These are phyloP conservation scores for Mycena galericulata DNA, from an alignment of 768 basidiomycete genomes.

Conservation along the genomic window DNA sequence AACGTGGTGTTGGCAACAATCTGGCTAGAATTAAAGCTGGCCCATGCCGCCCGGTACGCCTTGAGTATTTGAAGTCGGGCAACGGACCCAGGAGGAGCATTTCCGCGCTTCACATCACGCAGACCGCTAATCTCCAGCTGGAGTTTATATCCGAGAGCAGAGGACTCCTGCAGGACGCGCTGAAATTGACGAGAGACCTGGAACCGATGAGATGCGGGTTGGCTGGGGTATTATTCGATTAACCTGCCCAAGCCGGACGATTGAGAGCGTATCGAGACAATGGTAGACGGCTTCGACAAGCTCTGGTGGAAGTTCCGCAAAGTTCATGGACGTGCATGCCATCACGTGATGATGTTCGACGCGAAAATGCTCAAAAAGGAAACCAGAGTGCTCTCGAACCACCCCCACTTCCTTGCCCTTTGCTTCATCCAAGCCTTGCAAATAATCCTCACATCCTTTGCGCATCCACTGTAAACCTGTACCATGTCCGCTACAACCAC, in stretches of 20 bases:
- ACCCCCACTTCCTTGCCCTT: not conserved
- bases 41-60: slow-evolving; percentile 45
- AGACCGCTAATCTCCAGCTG: slow-evolving; percentile 45
- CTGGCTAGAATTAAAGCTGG: slow-evolving; percentile 38
- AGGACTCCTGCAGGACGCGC: slow-evolving; percentile 40
- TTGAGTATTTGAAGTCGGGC: slow-evolving; percentile 42
- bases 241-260: slow-evolving; percentile 44
- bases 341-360: slow-evolving; percentile 4
- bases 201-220: not conserved
- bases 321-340: not conserved
- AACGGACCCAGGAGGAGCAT: slow-evolving; percentile 31
- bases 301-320: slow-evolving; percentile 44
- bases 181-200: slow-evolving; percentile 47
- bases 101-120: slow-evolving; percentile 35
- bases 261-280: slow-evolving; percentile 44
- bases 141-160: slow-evolving; percentile 44
- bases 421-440: not conserved
- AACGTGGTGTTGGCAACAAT: slow-evolving; percentile 22
- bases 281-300: slow-evolving; percentile 39
- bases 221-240: not conserved
- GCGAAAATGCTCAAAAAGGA: not conserved
- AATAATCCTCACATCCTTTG: slow-evolving; percentile 17
- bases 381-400: too few species aligned
- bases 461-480: slow-evolving; percentile 19
- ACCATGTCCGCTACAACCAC: slow-evolving; percentile 69